Conservation (phyloP, 2,329 filamentous ascomycete genomes). For the Zarea fungicola region DNA sequence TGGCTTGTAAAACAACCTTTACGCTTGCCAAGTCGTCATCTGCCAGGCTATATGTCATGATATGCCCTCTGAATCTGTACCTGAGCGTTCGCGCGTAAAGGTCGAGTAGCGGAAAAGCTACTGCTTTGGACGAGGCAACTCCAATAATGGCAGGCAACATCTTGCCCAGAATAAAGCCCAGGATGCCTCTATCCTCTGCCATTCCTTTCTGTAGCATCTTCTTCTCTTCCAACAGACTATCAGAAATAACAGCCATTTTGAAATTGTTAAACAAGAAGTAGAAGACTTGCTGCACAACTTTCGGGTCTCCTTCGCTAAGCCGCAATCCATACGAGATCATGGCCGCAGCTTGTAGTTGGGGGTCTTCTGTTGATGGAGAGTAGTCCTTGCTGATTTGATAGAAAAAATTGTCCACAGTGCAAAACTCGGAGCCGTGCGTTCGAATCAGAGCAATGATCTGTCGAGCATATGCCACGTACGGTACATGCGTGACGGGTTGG, state of each 20-base stretch:
- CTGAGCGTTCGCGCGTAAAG: conserved; percentile 42
- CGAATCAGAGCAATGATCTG: conserved; percentile 49
- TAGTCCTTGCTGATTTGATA: conserved; percentile 52
- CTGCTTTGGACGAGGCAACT: conserved; percentile 28
- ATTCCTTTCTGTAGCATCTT: conserved; percentile 44
- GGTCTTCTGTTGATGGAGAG: conserved; percentile 50
- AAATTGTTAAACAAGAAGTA: conserved; percentile 54
- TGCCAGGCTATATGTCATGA: conserved; percentile 17
- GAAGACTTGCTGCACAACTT: conserved; percentile 46
- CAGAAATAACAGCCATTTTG: conserved; percentile 47
- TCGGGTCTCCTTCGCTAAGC: conserved; percentile 46
- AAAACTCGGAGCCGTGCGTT: conserved; percentile 49
- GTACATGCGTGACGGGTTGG: conserved; percentile 34
- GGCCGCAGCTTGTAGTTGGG: conserved; percentile 49
- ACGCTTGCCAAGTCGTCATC: conserved; percentile 7
- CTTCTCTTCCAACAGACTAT: conserved; percentile 42
- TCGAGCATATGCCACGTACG: conserved; percentile 48
- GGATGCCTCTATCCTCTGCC: conserved; percentile 34
- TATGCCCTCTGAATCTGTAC: conserved; percentile 27
- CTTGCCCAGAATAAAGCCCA: conserved; percentile 42
- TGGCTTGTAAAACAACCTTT: conserved; percentile 14
- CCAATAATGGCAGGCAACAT: conserved; percentile 52
- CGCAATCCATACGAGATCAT: conserved; percentile 53
- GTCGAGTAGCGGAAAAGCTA: conserved; percentile 45
- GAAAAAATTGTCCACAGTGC: conserved; percentile 50